These are phyloP conservation scores for Trichophyton schoenleinii DNA, from an alignment of 2,329 filamentous ascomycete genomes.

Conservation along the genomic window DNA sequence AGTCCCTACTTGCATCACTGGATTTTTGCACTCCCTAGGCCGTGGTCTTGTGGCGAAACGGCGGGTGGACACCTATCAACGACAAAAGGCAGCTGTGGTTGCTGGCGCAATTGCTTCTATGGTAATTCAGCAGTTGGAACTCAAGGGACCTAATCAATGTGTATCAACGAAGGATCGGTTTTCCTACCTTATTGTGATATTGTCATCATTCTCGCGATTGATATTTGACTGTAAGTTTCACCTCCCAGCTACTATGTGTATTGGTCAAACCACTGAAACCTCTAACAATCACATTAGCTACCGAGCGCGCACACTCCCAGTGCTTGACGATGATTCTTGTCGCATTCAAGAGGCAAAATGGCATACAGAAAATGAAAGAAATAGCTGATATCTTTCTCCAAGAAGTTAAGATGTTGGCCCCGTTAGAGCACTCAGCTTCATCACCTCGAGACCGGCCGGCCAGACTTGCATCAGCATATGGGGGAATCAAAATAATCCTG, in stretches of 20 bases:
- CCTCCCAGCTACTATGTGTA: not conserved
- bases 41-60: slow-evolving; percentile 67
- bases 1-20: slow-evolving; percentile 65
- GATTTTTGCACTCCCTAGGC: slow-evolving; percentile 74
- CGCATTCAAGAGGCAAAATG: slow-evolving; percentile 71
- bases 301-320: slow-evolving; percentile 39
- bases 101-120: slow-evolving; percentile 59
- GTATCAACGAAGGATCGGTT: slow-evolving; percentile 41
- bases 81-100: slow-evolving; percentile 49
- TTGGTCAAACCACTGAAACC: not conserved
- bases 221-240: slow-evolving; percentile 52
- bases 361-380: slow-evolving; percentile 59
- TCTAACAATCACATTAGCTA: slow-evolving; percentile 20
- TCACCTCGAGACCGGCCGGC: slow-evolving; percentile 29
- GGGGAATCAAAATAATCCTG: slow-evolving; percentile 68
- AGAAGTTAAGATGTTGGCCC: slow-evolving; percentile 41
- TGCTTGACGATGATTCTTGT: slow-evolving; percentile 62
- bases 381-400: slow-evolving; percentile 58
- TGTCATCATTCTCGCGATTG: slow-evolving; percentile 66
- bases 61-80: slow-evolving; percentile 51
- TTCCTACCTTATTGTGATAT: slow-evolving; percentile 68
- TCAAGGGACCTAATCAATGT: slow-evolving; percentile 30
- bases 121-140: slow-evolving; percentile 54
- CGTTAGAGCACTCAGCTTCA: slow-evolving; percentile 29
- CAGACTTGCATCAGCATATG: slow-evolving; percentile 41